phyloP scores from a whole-genome alignment of 1,284 basidiomycete species.

The Tilletia indica region DNA sequence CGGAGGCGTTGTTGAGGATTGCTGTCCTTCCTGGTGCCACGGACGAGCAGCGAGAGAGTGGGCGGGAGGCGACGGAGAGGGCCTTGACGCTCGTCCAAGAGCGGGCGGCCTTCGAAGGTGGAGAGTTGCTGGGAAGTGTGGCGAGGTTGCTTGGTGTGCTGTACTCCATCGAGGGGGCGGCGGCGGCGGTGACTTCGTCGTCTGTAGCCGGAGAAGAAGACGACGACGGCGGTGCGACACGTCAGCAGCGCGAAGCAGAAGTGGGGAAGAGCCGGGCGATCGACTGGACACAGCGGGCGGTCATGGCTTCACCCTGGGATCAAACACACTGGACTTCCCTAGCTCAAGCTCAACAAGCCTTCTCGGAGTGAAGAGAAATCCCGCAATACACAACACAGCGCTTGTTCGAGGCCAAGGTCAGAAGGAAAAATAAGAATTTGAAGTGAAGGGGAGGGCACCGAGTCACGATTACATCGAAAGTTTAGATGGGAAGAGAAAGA shows the following conservation, averaged over 20 bases:
- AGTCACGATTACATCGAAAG: too few relatives aligned
- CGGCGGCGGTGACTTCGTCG: too few relatives aligned
- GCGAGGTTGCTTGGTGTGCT: conserved; percentile 4
- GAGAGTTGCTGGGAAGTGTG: neutral
- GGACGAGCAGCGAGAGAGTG: neutral
- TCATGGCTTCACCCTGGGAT: neutral
- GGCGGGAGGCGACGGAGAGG: neutral
- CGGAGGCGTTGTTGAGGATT: conserved; percentile 1
- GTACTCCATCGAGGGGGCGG: neutral
- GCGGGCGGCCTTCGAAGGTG: neutral
- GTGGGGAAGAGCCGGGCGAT: neutral
- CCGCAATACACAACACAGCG: too few relatives aligned
- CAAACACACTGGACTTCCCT: neutral
- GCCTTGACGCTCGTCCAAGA: neutral
- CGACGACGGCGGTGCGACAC: neutral
- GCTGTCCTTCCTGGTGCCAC: neutral
- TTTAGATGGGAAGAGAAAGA: too few relatives aligned
- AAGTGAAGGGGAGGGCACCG: too few relatives aligned
- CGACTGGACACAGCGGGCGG: conserved; percentile 1
- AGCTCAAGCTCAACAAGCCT: too few relatives aligned
- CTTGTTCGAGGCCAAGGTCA: too few relatives aligned
- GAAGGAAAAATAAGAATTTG: too few relatives aligned
- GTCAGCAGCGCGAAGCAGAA: neutral
- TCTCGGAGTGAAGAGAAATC: too few relatives aligned
- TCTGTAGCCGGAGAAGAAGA: neutral